A percentile compares a stretch with the other conserved stretches of the same genome.
Conservation (phyloP, 257 asterid genomes). For the Capsicum rhomboideum region DNA sequence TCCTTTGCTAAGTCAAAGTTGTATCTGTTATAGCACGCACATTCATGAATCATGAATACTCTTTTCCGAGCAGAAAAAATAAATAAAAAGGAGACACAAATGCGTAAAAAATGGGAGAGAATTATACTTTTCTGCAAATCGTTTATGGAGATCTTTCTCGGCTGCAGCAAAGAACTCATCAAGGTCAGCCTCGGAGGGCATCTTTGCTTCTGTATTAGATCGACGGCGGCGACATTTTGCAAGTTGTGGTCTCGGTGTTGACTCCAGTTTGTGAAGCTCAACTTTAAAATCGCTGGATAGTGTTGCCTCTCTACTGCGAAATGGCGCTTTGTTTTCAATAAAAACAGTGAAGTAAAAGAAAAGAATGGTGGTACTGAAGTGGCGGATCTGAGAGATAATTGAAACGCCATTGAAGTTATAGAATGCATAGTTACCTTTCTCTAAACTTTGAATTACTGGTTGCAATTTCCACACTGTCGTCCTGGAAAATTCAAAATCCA, state of each 20-base stretch:
- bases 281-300: conserved; percentile 24
- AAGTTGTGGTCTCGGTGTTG: conserved; percentile 20
- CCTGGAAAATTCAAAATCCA: conserved; percentile 26
- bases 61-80: not conserved
- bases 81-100: not conserved
- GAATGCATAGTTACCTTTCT: conserved; percentile 25
- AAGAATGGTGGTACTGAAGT: not conserved
- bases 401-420: not conserved
- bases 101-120: not conserved
- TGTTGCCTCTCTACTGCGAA: conserved; percentile 30
- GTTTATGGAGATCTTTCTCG: conserved; percentile 35
- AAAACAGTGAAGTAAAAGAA: not conserved
- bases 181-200: conserved; percentile 44
- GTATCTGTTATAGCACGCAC: conserved; percentile 35
- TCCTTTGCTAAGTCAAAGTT: conserved; percentile 62
- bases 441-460: conserved; percentile 19
- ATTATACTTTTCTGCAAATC: conserved; percentile 40
- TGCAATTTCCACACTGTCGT: conserved; percentile 19
- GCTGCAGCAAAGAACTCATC: conserved; percentile 53
- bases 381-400: not conserved
- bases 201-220: conserved; percentile 11
- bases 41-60: not conserved
- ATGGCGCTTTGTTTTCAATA: not conserved
- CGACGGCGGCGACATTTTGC: conserved; percentile 11
- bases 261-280: conserved; percentile 34